These are phyloP conservation scores for Arabidopsis arenosa DNA, from an alignment of 345 rosid genomes.

Conservation along the genomic window DNA sequence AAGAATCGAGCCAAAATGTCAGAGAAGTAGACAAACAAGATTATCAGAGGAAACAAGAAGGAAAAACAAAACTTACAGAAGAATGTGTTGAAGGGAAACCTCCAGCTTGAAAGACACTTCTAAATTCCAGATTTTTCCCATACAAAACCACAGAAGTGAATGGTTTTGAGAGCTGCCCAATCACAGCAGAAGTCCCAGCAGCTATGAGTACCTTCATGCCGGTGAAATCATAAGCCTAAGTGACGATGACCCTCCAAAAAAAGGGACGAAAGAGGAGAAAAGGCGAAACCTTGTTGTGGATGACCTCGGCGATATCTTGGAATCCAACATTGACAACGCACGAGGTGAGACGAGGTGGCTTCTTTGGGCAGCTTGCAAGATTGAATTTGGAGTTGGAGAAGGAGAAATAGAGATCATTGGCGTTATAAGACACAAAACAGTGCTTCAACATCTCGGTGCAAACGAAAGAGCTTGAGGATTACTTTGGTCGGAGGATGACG, in stretches of 20 bases:
- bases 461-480: slow-evolving; percentile 12
- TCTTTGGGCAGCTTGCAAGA: slow-evolving; percentile 33
- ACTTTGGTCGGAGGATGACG: slow-evolving; percentile 12
- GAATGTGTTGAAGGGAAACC: slow-evolving; percentile 98
- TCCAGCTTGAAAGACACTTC: slow-evolving; percentile 67
- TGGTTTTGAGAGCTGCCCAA: slow-evolving; percentile 90
- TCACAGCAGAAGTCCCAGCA: slow-evolving; percentile 71
- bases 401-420: slow-evolving; percentile 32
- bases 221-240: slow-evolving; percentile 21
- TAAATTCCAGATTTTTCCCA: slow-evolving; percentile 65
- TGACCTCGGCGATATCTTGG: slow-evolving; percentile 62
- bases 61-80: slow-evolving; percentile 31
- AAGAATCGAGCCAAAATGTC: slow-evolving; percentile 23
- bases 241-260: slow-evolving; percentile 2
- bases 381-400: slow-evolving; percentile 32
- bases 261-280: background rate
- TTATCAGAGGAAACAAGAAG: background rate
- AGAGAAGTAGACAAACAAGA: slow-evolving; percentile 13
- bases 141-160: slow-evolving; percentile 65
- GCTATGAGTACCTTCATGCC: slow-evolving; percentile 69
- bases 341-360: slow-evolving; percentile 41
- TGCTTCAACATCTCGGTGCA: slow-evolving; percentile 37
- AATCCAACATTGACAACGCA: slow-evolving; percentile 52
- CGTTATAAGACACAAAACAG: slow-evolving; percentile 24
- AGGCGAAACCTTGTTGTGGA: slow-evolving; percentile 68